Percentiles rank a stretch among this genome's conserved stretches.
These are phyloP conservation scores for Papilionanthe hybrid DNA, from an alignment of 116 monocot species.

Conservation along the genomic window DNA sequence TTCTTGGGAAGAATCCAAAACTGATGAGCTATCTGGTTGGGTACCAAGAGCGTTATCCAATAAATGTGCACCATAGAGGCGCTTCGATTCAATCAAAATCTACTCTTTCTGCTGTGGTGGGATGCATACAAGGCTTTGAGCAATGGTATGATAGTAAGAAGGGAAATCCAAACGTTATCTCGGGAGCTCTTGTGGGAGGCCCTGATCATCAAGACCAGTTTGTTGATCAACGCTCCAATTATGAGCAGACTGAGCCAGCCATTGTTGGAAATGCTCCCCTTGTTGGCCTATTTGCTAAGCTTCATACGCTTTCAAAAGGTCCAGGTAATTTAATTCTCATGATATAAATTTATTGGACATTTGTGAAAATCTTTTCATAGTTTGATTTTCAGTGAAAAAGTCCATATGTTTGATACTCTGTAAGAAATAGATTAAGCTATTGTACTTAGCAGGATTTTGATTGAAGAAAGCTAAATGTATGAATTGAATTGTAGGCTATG, in stretches of 20 bases:
- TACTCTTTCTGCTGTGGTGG: slow-evolving; percentile 28
- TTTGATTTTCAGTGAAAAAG: background rate
- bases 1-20: slow-evolving; percentile 87
- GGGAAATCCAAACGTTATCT: slow-evolving; percentile 59
- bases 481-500: slow-evolving; percentile 18
- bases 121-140: slow-evolving; percentile 63
- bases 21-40: slow-evolving; percentile 80
- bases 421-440: no score
- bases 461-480: background rate
- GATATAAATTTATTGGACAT: background rate
- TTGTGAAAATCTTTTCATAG: background rate
- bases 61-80: slow-evolving; percentile 65
- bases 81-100: slow-evolving; percentile 60
- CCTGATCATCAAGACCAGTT: slow-evolving; percentile 63
- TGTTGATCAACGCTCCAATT: slow-evolving; percentile 45
- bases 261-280: slow-evolving; percentile 64
- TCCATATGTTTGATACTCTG: no score
- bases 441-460: background rate
- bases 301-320: slow-evolving; percentile 15
- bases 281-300: slow-evolving; percentile 62
- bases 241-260: slow-evolving; percentile 74
- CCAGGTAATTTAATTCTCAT: slow-evolving; percentile 15
- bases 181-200: slow-evolving; percentile 81
- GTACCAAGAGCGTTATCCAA: slow-evolving; percentile 43
- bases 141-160: slow-evolving; percentile 35